Base-by-base conservation (phyloP, 1,284 basidiomycete species). In the Exsudoporus floridanus region DNA sequence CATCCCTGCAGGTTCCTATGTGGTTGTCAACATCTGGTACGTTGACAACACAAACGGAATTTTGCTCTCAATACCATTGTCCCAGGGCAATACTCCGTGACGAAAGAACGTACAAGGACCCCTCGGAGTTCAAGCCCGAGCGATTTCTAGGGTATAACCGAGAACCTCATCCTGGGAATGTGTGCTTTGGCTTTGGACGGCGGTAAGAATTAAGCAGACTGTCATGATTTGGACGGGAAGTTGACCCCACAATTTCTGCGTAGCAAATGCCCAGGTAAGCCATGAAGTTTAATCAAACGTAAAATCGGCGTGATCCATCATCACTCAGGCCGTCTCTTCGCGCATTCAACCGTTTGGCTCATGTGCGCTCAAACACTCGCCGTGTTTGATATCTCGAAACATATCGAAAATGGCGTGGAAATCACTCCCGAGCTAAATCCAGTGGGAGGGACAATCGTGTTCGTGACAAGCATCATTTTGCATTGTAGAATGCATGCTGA, bases 181-280 rank as follows among this genome's bases (percentile, higher is more conserved):
- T 77, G 31, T 76, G 73, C 54, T 82, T 82, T 64, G 80, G 80
- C 14, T 79, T 82, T 57, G 81, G 81, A 52, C 74, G 81, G 61
- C 75, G 81, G 80, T 77, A 54, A 58, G 74, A 1, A 43, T 34
- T 56, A 0, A 18, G 33, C 23, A 2, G 1, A n/a, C n/a, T 4
- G 0, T 33, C 25, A 3, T 12, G 9, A 12, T 2, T 1, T 27
- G 27, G 8, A 27, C 27, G 8, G 1, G 27, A 8, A 1, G 13
- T 8, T 48, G 23, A 49, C 1, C 7, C 37, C 13, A 1, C 16
- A 1, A 39, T n/a, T 10, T 16, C 0, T 27, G 27, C 7, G 1
- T 14, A 60, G 60, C 19, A 39, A 43, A 42, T 62, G 54, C 16
- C 62, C 57, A 48, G 57, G 52, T 53, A 18, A 46, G 48, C 37